These are phyloP conservation scores for Dioscorea cayenensis DNA, from an alignment of 116 monocot species.

Conservation along the genomic window DNA sequence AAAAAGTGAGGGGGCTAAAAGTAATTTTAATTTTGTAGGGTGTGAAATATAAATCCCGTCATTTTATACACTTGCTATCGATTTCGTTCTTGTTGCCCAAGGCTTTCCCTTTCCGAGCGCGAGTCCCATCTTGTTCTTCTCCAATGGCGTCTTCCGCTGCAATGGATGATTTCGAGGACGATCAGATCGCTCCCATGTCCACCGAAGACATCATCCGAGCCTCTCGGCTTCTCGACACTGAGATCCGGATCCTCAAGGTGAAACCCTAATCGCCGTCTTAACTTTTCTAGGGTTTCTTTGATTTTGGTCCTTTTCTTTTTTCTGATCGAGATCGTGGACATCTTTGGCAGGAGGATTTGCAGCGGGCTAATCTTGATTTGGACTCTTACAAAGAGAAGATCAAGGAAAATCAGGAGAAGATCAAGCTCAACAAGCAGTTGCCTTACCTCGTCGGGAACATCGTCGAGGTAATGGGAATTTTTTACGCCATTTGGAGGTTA, in stretches of 20 bases:
- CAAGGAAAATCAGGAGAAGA: slow-evolving; percentile 98
- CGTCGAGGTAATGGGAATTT: slow-evolving; percentile 48
- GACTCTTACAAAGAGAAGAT: slow-evolving; percentile 87
- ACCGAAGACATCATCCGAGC: slow-evolving; percentile 79
- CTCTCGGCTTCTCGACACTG: slow-evolving; percentile 86
- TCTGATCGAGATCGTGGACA: background rate
- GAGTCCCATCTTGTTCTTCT: background rate
- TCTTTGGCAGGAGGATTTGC: slow-evolving; percentile 63
- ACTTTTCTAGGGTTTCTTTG: background rate
- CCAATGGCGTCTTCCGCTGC: slow-evolving; percentile 10
- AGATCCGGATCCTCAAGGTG: slow-evolving; percentile 77
- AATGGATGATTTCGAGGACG: slow-evolving; percentile 66
- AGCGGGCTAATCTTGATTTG: slow-evolving; percentile 71
- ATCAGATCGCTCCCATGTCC: slow-evolving; percentile 71
- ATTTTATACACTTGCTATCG: background rate
- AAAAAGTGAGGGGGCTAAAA: too few relatives aligned
- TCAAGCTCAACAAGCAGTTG: slow-evolving; percentile 95
- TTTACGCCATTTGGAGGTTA: background rate
- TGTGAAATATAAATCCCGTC: too few relatives aligned
- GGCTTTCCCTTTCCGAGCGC: background rate
- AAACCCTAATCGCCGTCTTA: background rate
- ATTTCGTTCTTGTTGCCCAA: background rate
- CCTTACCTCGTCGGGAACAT: slow-evolving; percentile 96
- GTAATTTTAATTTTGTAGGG: too few relatives aligned
- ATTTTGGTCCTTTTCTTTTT: slow-evolving; percentile 2